Percentiles rank a stretch among this genome's conserved stretches.
phyloP scores from a whole-genome alignment of 2,329 filamentous ascomycete genomes.

The Calcarisporium arbuscula region DNA sequence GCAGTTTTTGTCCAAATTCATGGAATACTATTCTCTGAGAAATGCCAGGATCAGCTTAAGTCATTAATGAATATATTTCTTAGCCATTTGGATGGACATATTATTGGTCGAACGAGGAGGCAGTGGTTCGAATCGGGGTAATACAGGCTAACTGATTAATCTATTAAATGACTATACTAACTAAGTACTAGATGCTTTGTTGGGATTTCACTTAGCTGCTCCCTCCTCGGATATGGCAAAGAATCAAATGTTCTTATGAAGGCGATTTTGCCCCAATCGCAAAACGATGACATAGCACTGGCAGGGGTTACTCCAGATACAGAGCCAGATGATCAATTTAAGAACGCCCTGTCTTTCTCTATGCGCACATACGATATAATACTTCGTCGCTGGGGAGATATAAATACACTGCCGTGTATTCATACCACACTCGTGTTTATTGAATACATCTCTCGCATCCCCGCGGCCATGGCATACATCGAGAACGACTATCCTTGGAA shows the following conservation, averaged over 20 bases:
- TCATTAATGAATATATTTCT: slow-evolving; percentile 43
- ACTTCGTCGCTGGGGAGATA: slow-evolving; percentile 46
- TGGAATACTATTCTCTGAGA: slow-evolving; percentile 54
- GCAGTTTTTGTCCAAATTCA: slow-evolving; percentile 57
- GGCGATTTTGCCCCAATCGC: slow-evolving; percentile 22
- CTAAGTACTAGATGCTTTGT: slow-evolving; percentile 20
- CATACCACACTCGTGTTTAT: slow-evolving; percentile 58
- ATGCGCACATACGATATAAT: slow-evolving; percentile 38
- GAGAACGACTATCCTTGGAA: slow-evolving; percentile 47
- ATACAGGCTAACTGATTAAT: neutral
- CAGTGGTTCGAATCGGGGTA: slow-evolving; percentile 45
- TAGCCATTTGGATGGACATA: slow-evolving; percentile 47
- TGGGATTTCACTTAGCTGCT: slow-evolving; percentile 22
- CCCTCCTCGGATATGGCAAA: slow-evolving; percentile 24
- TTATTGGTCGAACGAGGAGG: slow-evolving; percentile 40
- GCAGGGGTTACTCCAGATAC: too few relatives aligned
- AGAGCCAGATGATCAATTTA: slow-evolving; percentile 20
- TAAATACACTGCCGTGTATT: slow-evolving; percentile 54
- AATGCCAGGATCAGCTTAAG: slow-evolving; percentile 39
- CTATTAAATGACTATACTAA: slow-evolving; percentile 4
- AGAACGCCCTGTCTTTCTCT: slow-evolving; percentile 32
- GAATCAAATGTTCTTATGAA: slow-evolving; percentile 40
- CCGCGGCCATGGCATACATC: slow-evolving; percentile 35
- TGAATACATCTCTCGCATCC: slow-evolving; percentile 32
- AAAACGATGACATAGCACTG: slow-evolving; percentile 19